phyloP scores from a whole-genome alignment of 2,329 filamentous ascomycete genomes.

The Allantophomopsis cytisporea region DNA sequence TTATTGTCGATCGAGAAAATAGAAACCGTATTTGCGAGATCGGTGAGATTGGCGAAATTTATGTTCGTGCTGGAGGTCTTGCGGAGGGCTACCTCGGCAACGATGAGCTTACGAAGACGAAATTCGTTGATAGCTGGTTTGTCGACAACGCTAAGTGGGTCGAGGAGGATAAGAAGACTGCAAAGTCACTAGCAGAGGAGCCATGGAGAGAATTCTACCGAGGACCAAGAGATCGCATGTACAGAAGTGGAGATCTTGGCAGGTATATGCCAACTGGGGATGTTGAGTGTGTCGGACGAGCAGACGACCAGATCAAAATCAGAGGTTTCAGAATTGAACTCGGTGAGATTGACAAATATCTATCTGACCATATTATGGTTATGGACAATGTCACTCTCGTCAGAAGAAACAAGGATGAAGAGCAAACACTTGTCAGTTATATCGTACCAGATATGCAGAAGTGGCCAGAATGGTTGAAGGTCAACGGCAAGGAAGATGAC shows the following conservation, averaged over 20 bases:
- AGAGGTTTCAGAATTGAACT: conserved; percentile 93
- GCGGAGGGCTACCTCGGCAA: conserved; percentile 59
- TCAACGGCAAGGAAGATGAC: conserved; percentile 2
- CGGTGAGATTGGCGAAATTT: conserved; percentile 76
- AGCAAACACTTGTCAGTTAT: conserved; percentile 78
- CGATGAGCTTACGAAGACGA: conserved; percentile 15
- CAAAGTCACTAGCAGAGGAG: conserved; percentile 41
- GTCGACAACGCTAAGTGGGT: conserved; percentile 19
- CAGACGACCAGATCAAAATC: conserved; percentile 88
- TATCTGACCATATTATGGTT: conserved; percentile 61
- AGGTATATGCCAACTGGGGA: conserved; percentile 54
- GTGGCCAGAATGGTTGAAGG: conserved; percentile 54
- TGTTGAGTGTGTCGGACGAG: conserved; percentile 66
- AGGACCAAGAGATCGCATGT: conserved; percentile 74
- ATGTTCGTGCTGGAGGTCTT: conserved; percentile 68
- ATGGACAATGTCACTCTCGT: conserved; percentile 80
- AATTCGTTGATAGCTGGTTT: conserved; percentile 20
- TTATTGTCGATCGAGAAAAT: conserved; percentile 64
- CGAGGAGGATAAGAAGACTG: conserved; percentile 40
- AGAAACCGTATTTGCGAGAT: conserved; percentile 56
- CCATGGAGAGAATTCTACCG: conserved; percentile 69
- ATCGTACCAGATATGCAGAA: conserved; percentile 69
- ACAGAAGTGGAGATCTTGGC: conserved; percentile 79
- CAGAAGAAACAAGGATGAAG: conserved; percentile 71
- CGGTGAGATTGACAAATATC: conserved; percentile 77